Evolutionary conservation across 768 basidiomycete species (phyloP), one percentile per base, ranked within the genome.

Genomic region (Astraeus odoratus): DNA sequence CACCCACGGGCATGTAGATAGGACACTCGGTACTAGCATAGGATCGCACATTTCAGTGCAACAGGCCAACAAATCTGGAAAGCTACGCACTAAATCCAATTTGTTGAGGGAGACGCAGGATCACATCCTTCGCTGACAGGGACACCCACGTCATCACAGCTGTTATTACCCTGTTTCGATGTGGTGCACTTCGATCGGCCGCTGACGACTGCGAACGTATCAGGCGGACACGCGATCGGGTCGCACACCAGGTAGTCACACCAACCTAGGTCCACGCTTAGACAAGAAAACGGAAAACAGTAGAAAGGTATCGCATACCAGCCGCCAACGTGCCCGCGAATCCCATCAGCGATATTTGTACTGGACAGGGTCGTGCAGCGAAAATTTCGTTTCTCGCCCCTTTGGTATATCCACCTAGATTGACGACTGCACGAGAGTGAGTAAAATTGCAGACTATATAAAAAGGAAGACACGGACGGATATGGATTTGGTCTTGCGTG

Each of bases 341-440:
- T 15, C 75, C 75, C 67, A 76, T 74, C 16, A 72, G 53, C 29
- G 71, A 71, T 41, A 76, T 60, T 53, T 77, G 75, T 8, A 77
- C 56, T 3, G 75, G 75, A 39, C 67, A 66, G 13, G 72, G 70
- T 20, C 75, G 64, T 1, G 68, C 71, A 12, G 75, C 75, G 37
- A 76, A 77, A 15, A 76, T 65, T 41, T 76, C 75, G 46, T 77
- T 76, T 44, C 67, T 57, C 2, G 75, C 69, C 13, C 73, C 75
- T 53, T 74, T 77, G 24, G 75, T 76, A 48, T 77, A 76, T 8
- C 75, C 75, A 4, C 68, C 71, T 2, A 73, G 53, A 46, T 74
- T 72, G 41, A 74, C 58, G 19, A 74, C 72, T 73, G 50, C 31
- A 10, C 38, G 41, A 1, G 36, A 8, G 40, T 56, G 10, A 29